phyloP scores from a whole-genome alignment of 139 green algal genomes.

The Ettlia oleoabundans region DNA sequence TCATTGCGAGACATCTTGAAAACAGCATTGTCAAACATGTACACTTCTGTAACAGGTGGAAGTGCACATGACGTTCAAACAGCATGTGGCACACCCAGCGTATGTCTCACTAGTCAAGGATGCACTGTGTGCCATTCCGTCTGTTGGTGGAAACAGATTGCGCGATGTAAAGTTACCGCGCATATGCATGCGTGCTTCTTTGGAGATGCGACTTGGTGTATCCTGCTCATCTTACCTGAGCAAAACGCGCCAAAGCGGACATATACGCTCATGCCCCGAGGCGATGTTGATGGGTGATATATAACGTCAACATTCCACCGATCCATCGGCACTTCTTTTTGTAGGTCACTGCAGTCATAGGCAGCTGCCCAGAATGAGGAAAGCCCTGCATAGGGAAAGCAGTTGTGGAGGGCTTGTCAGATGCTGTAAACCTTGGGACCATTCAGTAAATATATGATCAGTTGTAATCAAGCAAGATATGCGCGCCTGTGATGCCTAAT shows the following conservation, averaged over 20 bases:
- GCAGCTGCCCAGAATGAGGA: neutral
- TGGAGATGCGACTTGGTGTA: too few species aligned
- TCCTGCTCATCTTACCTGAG: neutral
- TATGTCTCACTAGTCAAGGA: too few species aligned
- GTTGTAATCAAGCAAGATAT: too few species aligned
- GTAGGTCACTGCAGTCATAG: neutral
- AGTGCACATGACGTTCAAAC: neutral
- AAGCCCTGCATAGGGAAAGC: neutral
- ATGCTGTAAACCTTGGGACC: too few species aligned
- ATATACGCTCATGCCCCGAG: neutral
- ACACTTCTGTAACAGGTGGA: slow-evolving; percentile 21
- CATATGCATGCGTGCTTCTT: neutral
- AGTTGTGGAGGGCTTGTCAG: neutral
- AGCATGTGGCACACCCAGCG: too few species aligned
- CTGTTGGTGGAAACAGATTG: too few species aligned
- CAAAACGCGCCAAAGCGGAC: slow-evolving; percentile 69
- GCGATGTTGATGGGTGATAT: neutral
- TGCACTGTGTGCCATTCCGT: too few species aligned
- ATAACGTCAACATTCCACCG: slow-evolving; percentile 54
- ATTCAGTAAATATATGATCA: too few species aligned
- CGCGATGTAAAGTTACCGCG: neutral
- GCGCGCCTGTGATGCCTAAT: too few species aligned
- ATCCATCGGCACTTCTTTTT: slow-evolving; percentile 37
- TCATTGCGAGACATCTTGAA: slow-evolving; percentile 69
- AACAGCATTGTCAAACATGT: slow-evolving; percentile 66